Evolutionary conservation across 1,284 basidiomycete species (phyloP).

Genomic region (Phylloboletellus chloephorus): DNA sequence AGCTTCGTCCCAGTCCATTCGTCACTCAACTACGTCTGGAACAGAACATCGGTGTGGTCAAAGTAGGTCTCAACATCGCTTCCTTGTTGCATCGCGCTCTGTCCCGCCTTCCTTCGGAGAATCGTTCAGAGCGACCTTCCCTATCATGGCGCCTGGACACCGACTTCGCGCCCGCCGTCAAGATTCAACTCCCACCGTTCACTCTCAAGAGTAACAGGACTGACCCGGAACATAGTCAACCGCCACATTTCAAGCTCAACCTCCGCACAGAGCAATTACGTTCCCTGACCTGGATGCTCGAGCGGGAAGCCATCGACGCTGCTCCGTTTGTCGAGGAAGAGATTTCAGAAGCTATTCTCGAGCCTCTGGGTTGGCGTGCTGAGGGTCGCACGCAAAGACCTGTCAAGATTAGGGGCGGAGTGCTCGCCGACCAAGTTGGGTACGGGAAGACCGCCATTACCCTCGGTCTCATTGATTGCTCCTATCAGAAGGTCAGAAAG

Average conservation of each 20-base stretch:
- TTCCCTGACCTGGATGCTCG: constrained; percentile 90
- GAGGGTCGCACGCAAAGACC: constrained; percentile 84
- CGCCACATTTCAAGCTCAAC: constrained; percentile 66
- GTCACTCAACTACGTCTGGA: constrained; percentile 82
- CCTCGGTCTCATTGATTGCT: constrained; percentile 78
- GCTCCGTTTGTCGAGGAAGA: constrained; percentile 88
- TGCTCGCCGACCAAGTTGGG: constrained; percentile 93
- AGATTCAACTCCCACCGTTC: constrained; percentile 61
- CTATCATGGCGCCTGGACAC: constrained; percentile 82
- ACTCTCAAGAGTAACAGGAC: constrained; percentile 70
- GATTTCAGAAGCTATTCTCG: constrained; percentile 84
- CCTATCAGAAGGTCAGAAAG: constrained; percentile 50
- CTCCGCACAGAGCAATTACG: constrained; percentile 85
- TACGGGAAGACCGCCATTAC: constrained; percentile 97
- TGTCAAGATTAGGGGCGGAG: constrained; percentile 78
- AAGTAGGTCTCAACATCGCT: constrained; percentile 83
- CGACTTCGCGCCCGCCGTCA: constrained; percentile 63
- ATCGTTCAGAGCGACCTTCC: constrained; percentile 46
- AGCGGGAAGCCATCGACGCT: constrained; percentile 65
- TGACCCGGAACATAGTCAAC: constrained; percentile 74
- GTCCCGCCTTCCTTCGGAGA: constrained; percentile 66
- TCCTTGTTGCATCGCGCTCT: constrained; percentile 86
- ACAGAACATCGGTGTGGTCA: constrained; percentile 62
- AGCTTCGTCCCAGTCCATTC: constrained; percentile 82
- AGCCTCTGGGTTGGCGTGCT: constrained; percentile 86